Base-by-base conservation (phyloP, 1,284 basidiomycete species). In the Phaffia rhodozyma region DNA sequence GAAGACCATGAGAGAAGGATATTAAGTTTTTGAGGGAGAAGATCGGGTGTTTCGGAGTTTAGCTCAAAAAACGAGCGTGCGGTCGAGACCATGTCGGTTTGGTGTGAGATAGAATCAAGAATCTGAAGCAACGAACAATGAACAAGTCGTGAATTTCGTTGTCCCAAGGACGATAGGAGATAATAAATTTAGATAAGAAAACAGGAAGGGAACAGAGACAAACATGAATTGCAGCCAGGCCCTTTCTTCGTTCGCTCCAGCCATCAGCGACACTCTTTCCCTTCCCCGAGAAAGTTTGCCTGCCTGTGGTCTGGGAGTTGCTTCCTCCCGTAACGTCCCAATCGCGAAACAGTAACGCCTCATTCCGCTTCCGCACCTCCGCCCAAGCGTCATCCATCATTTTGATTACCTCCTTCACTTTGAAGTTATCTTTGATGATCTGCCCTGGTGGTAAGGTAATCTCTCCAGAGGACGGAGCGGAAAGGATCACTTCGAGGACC, bases 1-100 rank as follows among this genome's bases (percentile, higher is more conserved):
- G 91, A 85, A 66, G 85, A 84, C 91, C 91, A 94, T 0, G 87
- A 88, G 30, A 94, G 80, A 2, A 93, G 80, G 62, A 86, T 83
- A 69, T 87, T 84, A 25, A 92, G 79, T 72, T 91, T 91, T 64
- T 80, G 79, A n/a, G 78, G 73, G 68, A 88, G 85, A 72, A 74
- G 72, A 66, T 73, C 70, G 34, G 75, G 64, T 65, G 71, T 67
- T 27, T 73, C 2, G 74, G 74, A 30, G 75, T 77, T 69, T 78
- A 79, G 63, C 75, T 78, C 71, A 70, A 91, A 90, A 75, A 86
- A 89, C 0, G 76, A 67, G 43, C 86, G 76, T 20, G 79, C 77
- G 32, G 75, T 71, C 6, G 72, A 68, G 38, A 79, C 74, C 71
- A 92, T 81, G 70, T 87, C 82, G 1, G 86, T 87, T 60, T 80